Base-by-base conservation (phyloP, 2,329 filamentous ascomycete genomes). In the Trichoderma sp. region DNA sequence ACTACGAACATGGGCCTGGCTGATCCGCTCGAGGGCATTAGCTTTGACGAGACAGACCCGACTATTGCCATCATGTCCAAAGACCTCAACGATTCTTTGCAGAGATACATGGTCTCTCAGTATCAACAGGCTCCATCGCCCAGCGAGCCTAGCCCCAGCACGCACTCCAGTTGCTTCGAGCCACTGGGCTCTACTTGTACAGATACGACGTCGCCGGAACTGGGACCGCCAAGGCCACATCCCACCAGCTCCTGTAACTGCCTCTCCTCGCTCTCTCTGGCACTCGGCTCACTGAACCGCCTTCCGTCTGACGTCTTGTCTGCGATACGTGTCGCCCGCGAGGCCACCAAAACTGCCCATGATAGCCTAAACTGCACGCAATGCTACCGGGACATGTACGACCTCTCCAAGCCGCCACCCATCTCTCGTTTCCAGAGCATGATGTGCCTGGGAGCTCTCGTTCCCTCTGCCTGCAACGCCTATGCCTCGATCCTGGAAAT, bases 381-480 rank as follows among this genome's bases (percentile, higher is more conserved):
- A 17, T 89, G 87, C 76, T 82, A 81, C 60, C 76, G 79, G 27
- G 75, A 78, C 37, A 66, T 79, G 35, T 54, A 80, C 17, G 78
- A 82, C 6, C 71, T 76, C 1, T 70, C 71, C 29, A 70, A 76
- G 34, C 74, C 77, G 1, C 78, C 80, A 1, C 79, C 82, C 25
- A 81, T 87, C 60, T 82, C 85, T 61, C 72, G 80, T 34, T 85
- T 87, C 69, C 87, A 89, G 73, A 88, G 82, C 72, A 79, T 84
- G 59, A 88, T 89, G 86, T 80, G 87, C 63, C 78, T 89, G 4
- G 85, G 82, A 7, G 83, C 86, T 2, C 80, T 89, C 34, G 78
- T 89, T 4, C 86, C 86, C 2, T 84, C 85, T 9, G 82, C 86
- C 53, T 86, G 84, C 64, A 84, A 87, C 73, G 84, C 85, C 8